phyloP scores from a whole-genome alignment of 768 basidiomycete genomes.

The Rhodotorula paludigena region DNA sequence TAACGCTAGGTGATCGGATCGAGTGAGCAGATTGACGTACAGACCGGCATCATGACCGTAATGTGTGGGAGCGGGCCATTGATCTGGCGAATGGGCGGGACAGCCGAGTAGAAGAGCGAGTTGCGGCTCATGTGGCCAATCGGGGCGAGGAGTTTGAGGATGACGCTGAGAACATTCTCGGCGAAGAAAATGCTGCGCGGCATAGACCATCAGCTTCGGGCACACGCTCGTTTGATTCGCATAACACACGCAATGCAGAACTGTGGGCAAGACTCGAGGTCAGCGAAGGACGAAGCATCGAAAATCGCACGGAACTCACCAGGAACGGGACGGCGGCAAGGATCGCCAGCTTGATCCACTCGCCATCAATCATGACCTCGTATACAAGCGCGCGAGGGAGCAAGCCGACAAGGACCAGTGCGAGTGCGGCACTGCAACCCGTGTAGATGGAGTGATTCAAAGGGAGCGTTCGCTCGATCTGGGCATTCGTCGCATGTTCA shows the following conservation, averaged over 20 bases:
- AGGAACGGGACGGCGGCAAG: conserved; percentile 14
- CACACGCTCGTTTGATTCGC: no score
- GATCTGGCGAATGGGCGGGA: not conserved
- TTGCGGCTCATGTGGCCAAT: conserved; percentile 9
- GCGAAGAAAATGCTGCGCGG: conserved; percentile 6
- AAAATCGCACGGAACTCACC: not conserved
- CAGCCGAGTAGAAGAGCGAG: conserved; percentile 13
- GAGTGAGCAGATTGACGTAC: not conserved
- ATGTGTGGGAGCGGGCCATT: conserved; percentile 7
- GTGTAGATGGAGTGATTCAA: conserved; percentile 4
- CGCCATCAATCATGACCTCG: conserved; percentile 3
- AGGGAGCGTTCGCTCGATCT: not conserved
- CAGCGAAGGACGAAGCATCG: not conserved
- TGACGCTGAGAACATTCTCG: not conserved
- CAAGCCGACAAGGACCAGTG: conserved; percentile 7
- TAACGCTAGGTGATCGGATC: no score
- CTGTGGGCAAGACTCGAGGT: conserved; percentile 3
- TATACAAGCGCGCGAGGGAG: not conserved
- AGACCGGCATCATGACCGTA: conserved; percentile 38
- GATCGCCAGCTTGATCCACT: not conserved
- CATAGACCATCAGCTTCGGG: no score
- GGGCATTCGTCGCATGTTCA: not conserved
- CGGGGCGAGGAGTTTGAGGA: conserved; percentile 11
- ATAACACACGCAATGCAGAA: not conserved
- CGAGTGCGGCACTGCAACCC: conserved; percentile 8